Evolutionary conservation across 495 filamentous ascomycete genomes (phyloP), one percentile per base, ranked within the genome.

Genomic region (Daldinia bambusicola): DNA sequence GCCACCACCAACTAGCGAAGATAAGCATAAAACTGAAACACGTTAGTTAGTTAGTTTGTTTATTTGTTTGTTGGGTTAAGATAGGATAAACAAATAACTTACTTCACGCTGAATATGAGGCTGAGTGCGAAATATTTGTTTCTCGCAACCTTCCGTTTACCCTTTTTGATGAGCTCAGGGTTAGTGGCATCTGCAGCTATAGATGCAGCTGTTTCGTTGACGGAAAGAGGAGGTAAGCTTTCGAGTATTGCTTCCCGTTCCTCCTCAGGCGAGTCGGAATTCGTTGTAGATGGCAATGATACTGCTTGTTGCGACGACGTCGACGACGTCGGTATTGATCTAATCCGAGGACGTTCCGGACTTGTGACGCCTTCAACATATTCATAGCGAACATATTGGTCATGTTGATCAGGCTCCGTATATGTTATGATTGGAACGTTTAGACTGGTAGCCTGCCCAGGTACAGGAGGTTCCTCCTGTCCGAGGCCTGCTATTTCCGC

Each of bases 1-100:
- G 41, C 71, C 71, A 76, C 3, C 57, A 76, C 74, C 74, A 76
- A n/a, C 60, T 74, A 6, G 71, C 40, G 26, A 76, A 76, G 55
- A 76, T 76, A n/a, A 76, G 34, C 32, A 76, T 67, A 53, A 67
- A 66, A 38, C 74, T 76, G 14, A 26, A 13, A 0, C 4, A 26
- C 13, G 56, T 71, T 61, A 69, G 58, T 34, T 20, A n/a, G 8
- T 6, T 2, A 51, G 12, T n/a, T 14, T n/a, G n/a, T n/a, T n/a
- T n/a, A n/a, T n/a, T n/a, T n/a, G n/a, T n/a, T n/a, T n/a, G n/a
- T n/a, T n/a, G n/a, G 1, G 7, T 34, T 7, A 34, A 34, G 1
- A 26, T 20, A 52, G 43, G 2, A 43, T 5, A 14, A 12, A 6
- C 6, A 45, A 32, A 2, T 40, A 6, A 74, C 71, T 71, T 36